Base-by-base conservation (phyloP, 2,329 filamentous ascomycete genomes). In the Arthrinium phaeospermum region DNA sequence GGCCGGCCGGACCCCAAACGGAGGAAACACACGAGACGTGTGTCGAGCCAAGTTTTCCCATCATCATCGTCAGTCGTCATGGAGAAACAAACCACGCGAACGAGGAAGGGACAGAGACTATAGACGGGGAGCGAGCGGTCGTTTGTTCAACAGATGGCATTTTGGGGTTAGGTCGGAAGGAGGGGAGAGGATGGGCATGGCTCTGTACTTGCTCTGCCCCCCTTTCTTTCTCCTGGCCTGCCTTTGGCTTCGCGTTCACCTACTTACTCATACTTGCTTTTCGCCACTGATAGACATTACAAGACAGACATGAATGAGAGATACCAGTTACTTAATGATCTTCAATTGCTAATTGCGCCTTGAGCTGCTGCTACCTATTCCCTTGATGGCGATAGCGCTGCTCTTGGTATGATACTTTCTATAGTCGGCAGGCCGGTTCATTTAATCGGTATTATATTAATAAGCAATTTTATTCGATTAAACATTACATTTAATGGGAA, bases 291-390 rank as follows among this genome's bases (percentile, higher is more conserved):
- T 64, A 64, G 57, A 64, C 34, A 37, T 64, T n/a, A 64, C 22
- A 14, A 61, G 53, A 64, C 30, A 41, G 57, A 41, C 57, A 64
- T 41, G 19, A 64, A 64, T 64, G 34, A 64, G 57, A 64, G 57
- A 64, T 64, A 64, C 34, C 57, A 64, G 19, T 24, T 64, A 64
- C 8, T 4, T 41, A 10, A 41, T n/a, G 57, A 5, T n/a, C 30
- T 3, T 41, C 10, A 10, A 61, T 16, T 30, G 57, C 19, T 41
- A 41, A 10, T 4, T 64, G 30, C 34, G 22, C 12, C 7, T 41
- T 22, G 57, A n/a, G 3, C 10, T 24, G 19, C 47, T n/a, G n/a
- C n/a, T 27, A 51, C 13, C 22, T 51, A 51, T 51, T 4, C 27
- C 27, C 27, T 30, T 30, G 4, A 30, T 30, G 27, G 27, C 27